Base-by-base conservation (phyloP, 306 rosid genomes). In the Parietaria judaica region DNA sequence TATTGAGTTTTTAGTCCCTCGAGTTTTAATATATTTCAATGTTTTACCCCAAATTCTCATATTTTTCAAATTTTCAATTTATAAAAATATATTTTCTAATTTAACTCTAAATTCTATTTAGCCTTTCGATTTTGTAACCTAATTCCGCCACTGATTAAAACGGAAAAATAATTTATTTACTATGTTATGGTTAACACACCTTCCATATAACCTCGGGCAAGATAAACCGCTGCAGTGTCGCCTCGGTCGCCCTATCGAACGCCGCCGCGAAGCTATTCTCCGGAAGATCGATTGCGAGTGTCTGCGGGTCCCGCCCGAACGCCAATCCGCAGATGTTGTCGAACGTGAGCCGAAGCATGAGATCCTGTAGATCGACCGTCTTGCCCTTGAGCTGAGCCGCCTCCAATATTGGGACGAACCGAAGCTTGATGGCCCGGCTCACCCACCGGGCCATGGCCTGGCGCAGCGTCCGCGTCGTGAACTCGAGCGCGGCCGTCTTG, bases 381-480 rank as follows among this genome's bases (percentile, higher is more conserved):
- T 60, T 39, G 0, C 57, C 67, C 3, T 74, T 48, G 4, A 5
- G n/a, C 11, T 87, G 86, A 6, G 95, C 89, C 2, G 64, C 38
- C 39, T 77, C 80, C 0, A 90, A 65, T 39, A 90, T 85, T 0
- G 97, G 96, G 56, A 90, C 80, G 35, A 90, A 83, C 38, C 97
- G 54, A 4, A 52, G 51, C 74, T 87, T 78, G 9, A 91, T 91
- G 54, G 97, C 91, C 16, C 89, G 87, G 75, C 79, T 91, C 35
- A 87, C 97, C 97, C 97, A 90, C 5, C 97, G 86, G 3, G 82
- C 95, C 97, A 90, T 90, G 65, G 97, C 97, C 53, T 87, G 97
- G 5, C 97, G 94, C 1, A 90, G 86, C 0, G 97, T 90, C 13
- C 96, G 74, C 1, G 96, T 90, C 71, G 97, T 87, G 77, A 90